Evolutionary conservation across 2,329 filamentous ascomycete genomes (phyloP).

Genomic region (Botrytis sinoallii): DNA sequence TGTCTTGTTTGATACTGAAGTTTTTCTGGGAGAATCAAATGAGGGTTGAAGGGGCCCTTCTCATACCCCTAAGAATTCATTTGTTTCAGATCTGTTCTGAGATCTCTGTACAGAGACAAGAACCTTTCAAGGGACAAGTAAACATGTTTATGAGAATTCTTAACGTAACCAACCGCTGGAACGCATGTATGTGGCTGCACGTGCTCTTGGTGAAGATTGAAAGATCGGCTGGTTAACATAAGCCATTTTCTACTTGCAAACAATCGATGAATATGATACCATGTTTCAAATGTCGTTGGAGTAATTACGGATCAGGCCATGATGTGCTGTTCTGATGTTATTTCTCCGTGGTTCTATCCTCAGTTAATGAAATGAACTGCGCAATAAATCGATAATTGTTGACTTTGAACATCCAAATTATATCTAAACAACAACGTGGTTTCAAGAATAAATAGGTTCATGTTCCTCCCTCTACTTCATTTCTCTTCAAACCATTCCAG

Average conservation of each 20-base stretch:
- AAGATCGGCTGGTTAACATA: background rate
- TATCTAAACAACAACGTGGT: background rate
- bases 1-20: background rate
- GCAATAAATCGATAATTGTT: background rate
- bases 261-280: background rate
- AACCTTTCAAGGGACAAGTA: background rate
- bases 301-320: background rate
- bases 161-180: too few relatives aligned
- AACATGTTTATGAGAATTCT: background rate
- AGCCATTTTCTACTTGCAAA: background rate
- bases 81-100: background rate
- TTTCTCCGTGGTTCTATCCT: background rate
- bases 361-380: background rate
- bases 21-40: too few relatives aligned
- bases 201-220: background rate
- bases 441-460: background rate
- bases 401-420: background rate
- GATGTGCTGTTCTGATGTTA: background rate
- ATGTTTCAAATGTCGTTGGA: background rate
- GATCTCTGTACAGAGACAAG: background rate
- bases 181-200: background rate
- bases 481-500: background rate
- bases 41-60: fast-evolving
- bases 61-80: background rate
- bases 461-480: background rate